Evolutionary conservation across 139 green algal genomes (phyloP), one percentile per base, ranked within the genome.

Genomic region (Picochlorum sp.): DNA sequence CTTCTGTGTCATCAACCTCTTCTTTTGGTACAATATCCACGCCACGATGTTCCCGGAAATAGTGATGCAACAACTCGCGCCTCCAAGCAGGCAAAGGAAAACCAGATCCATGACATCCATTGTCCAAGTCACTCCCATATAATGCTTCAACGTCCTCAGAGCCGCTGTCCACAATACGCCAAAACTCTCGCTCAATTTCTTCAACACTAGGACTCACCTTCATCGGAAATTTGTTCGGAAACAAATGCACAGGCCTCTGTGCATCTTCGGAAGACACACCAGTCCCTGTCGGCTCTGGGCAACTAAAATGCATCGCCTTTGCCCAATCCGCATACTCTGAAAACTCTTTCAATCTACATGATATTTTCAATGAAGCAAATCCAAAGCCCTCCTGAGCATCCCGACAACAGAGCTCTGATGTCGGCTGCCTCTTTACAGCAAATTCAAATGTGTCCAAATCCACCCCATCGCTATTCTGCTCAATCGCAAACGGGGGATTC

Each of bases 131-230:
- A 51, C 83, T 77, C 10, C 85, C 85, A 50, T 92, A 92, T 52
- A 89, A 67, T 4, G 67, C 69, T 59, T 89, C 81, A 37, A 90
- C 60, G 11, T 70, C 67, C 51, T 75, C 61, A 49, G 76, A 73
- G 1, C 75, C 65, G 4, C 38, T 47, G 64, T 92, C 85, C 58
- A 92, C 85, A 20, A 92, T 80, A 18, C 81, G 69, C 86, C 86
- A 92, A 57, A 91, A 92, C 65, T 91, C 86, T 5, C 60, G 75
- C 74, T 92, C 86, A n/a, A 90, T 73, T 52, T 89, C 66, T 21
- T 77, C 73, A 3, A 85, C 49, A 24, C 26, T 80, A 8, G 79
- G 79, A 41, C 83, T 69, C 14, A 28, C 11, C 11, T 20, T 63
- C 60, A 57, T 11, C 37, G 51, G 31, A 60, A 47, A 10, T 9